A percentile compares a stretch with the other conserved stretches of the same genome.
Conservation (phyloP, 225 moss, liverwort and hornwort species). For the Sphagnum contortum region DNA sequence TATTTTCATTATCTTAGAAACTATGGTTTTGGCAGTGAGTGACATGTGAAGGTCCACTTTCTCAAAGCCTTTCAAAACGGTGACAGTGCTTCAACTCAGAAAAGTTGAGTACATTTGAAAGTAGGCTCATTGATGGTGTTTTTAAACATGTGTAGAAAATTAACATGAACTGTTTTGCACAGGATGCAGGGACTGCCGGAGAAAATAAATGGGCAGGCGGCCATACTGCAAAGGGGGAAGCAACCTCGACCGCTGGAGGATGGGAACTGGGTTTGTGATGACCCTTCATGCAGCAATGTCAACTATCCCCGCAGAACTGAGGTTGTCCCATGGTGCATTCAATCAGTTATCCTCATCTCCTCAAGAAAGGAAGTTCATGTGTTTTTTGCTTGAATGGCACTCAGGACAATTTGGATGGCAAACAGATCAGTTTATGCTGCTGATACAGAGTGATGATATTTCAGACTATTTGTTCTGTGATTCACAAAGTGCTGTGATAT, state of each 20-base stretch:
- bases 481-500: no score
- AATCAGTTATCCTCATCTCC: background rate
- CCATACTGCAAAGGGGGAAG: conserved; percentile 82
- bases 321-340: conserved; percentile 18
- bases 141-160: no score
- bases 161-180: conserved; percentile 1
- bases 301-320: conserved; percentile 97
- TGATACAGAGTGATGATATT: no score
- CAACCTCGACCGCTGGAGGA: conserved; percentile 98
- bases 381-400: no score
- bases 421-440: no score
- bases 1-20: no score
- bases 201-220: conserved; percentile 80
- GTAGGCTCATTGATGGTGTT: no score
- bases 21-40: no score
- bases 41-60: background rate
- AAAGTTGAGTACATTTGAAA: no score
- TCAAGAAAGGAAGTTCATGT: background rate
- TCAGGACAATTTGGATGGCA: no score
- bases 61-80: background rate
- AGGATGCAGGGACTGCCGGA: conserved; percentile 87
- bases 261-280: conserved; percentile 99
- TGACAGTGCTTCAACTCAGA: no score
- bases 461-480: no score
- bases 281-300: conserved; percentile 80